phyloP scores from a whole-genome alignment of 805 yeast genomes.

The Kluyveromyces siamensis region DNA sequence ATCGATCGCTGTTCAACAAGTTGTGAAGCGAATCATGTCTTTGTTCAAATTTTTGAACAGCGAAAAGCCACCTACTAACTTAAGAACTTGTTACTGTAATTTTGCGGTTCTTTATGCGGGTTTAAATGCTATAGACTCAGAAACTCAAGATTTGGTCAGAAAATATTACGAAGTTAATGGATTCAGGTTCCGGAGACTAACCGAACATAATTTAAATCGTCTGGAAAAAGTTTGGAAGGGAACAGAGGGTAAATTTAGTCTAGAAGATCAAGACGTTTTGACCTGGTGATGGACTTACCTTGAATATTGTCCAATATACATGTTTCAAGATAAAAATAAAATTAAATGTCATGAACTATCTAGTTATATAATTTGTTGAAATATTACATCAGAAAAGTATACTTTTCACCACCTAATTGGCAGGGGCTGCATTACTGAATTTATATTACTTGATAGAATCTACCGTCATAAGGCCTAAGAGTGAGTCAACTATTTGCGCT shows the following conservation, averaged over 20 bases:
- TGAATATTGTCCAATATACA: background rate
- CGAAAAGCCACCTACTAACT: slow-evolving; percentile 28
- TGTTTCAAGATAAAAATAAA: too few relatives aligned
- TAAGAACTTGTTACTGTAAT: slow-evolving; percentile 29
- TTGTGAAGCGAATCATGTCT: slow-evolving; percentile 24
- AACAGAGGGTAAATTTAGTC: slow-evolving; percentile 20
- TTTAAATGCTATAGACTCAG: slow-evolving; percentile 28
- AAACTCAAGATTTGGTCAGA: slow-evolving; percentile 23
- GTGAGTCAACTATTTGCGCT: slow-evolving; percentile 46
- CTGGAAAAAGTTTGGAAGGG: slow-evolving; percentile 29
- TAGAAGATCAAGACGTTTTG: slow-evolving; percentile 27
- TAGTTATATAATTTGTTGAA: too few relatives aligned
- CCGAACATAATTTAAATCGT: slow-evolving; percentile 27
- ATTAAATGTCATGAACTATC: too few relatives aligned
- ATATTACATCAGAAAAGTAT: too few relatives aligned
- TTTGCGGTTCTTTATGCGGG: slow-evolving; percentile 30
- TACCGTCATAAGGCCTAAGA: slow-evolving; percentile 38
- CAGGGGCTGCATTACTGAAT: too few relatives aligned
- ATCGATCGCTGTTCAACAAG: slow-evolving; percentile 27
- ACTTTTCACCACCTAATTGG: too few relatives aligned
- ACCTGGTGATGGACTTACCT: slow-evolving; percentile 18
- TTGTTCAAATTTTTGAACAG: slow-evolving; percentile 27
- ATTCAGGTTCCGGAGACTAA: slow-evolving; percentile 23
- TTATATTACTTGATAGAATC: slow-evolving; percentile 1
- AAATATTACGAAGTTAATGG: slow-evolving; percentile 26